Evolutionary conservation across 768 basidiomycete genomes (phyloP).

Genomic region (Suillus brevipes): DNA sequence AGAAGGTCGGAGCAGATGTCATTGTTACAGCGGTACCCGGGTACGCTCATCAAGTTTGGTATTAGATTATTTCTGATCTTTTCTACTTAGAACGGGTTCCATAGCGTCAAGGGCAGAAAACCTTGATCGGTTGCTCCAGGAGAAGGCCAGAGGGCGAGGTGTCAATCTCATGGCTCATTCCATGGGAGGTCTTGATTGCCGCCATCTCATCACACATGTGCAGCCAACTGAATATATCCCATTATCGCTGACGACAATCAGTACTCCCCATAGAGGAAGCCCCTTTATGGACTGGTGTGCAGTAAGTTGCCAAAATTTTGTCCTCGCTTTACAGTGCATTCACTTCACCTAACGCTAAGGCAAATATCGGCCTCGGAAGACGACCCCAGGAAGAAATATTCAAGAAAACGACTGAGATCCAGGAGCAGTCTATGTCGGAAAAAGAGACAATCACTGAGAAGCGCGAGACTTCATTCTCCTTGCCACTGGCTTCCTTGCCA

Average conservation of each 20-base stretch:
- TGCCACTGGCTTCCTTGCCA: constrained; percentile 66
- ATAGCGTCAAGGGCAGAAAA: constrained; percentile 77
- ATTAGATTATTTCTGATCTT: not conserved
- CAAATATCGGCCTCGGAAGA: constrained; percentile 90
- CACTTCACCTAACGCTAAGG: constrained; percentile 42
- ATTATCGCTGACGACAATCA: constrained; percentile 82
- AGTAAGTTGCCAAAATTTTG: constrained; percentile 44
- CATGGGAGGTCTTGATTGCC: constrained; percentile 96
- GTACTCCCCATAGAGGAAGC: constrained; percentile 93
- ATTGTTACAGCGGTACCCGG: constrained; percentile 93
- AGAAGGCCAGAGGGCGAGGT: constrained; percentile 68
- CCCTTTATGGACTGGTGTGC: constrained; percentile 99
- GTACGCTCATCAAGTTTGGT: constrained; percentile 44
- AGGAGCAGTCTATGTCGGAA: not conserved
- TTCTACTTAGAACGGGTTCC: constrained; percentile 73
- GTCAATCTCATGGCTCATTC: constrained; percentile 95
- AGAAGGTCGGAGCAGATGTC: constrained; percentile 89
- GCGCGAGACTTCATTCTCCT: constrained; percentile 37
- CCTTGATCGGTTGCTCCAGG: constrained; percentile 70
- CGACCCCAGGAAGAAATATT: constrained; percentile 30
- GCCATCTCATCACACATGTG: constrained; percentile 87
- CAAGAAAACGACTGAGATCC: constrained; percentile 6
- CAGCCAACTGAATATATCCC: constrained; percentile 82
- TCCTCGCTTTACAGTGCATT: constrained; percentile 7
- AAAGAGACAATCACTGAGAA: constrained; percentile 17